A percentile compares a stretch with the other conserved stretches of the same genome.
These are phyloP conservation scores for Adansonia grandidieri DNA, from an alignment of 441 rosid species.

Conservation along the genomic window DNA sequence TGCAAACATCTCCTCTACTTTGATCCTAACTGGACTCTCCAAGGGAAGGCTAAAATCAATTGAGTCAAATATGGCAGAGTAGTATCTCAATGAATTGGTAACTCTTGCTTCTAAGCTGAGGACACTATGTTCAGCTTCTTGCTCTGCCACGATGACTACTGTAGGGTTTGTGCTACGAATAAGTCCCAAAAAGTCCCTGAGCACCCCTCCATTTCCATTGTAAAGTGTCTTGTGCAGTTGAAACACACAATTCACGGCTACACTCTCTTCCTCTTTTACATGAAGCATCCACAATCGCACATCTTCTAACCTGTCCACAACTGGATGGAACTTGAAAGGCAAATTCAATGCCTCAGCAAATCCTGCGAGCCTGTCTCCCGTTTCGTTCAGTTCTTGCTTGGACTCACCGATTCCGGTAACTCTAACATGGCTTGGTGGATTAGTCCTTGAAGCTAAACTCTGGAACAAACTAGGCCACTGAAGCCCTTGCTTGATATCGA, in stretches of 20 bases:
- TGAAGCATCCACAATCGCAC: constrained; percentile 97
- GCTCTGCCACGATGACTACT: constrained; percentile 69
- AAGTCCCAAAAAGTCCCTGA: constrained; percentile 75
- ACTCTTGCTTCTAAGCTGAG: constrained; percentile 60
- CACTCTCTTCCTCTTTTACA: constrained; percentile 81
- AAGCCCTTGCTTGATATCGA: constrained; percentile 94
- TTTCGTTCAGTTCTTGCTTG: constrained; percentile 81
- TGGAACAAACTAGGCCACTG: constrained; percentile 98
- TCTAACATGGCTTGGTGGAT: constrained; percentile 81
- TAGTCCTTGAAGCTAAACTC: constrained; percentile 72
- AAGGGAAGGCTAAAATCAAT: constrained; percentile 57
- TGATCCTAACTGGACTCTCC: constrained; percentile 66
- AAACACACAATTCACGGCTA: constrained; percentile 73
- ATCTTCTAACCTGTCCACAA: constrained; percentile 88
- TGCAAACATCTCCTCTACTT: constrained; percentile 83
- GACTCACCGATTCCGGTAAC: constrained; percentile 89
- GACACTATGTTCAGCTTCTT: constrained; percentile 71
- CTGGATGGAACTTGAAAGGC: constrained; percentile 90
- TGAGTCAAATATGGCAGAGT: constrained; percentile 78
- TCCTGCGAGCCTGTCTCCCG: constrained; percentile 80
- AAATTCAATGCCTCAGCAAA: constrained; percentile 81
- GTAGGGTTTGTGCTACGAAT: constrained; percentile 78
- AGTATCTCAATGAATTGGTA: constrained; percentile 68
- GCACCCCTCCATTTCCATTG: constrained; percentile 59
- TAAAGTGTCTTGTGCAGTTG: constrained; percentile 88